Percentiles rank a stretch among this genome's conserved stretches.
Evolutionary conservation across 306 rosid species (phyloP).

Genomic region (Abrus pulchellus): DNA sequence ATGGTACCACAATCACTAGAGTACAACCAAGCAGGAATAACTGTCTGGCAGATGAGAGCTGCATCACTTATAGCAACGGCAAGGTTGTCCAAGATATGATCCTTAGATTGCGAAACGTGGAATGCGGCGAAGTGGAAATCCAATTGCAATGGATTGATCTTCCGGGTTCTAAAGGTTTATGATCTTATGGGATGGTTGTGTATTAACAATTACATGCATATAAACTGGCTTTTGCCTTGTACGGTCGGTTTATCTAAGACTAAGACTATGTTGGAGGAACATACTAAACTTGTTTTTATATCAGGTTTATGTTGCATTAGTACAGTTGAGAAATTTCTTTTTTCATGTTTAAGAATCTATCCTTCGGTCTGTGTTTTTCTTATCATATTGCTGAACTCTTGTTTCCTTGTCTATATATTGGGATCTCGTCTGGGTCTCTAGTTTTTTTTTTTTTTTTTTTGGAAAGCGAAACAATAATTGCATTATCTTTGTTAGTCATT

Average conservation of each 20-base stretch:
- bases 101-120: conserved; percentile 87
- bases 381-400: not conserved
- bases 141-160: conserved; percentile 90
- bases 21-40: conserved; percentile 69
- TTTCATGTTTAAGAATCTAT: not conserved
- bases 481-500: not conserved
- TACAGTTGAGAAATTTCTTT: conserved; percentile 6
- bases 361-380: conserved; percentile 11
- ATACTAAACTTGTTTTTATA: conserved; percentile 33
- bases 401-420: not conserved
- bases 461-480: not conserved
- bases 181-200: conserved; percentile 24
- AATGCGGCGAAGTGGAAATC: conserved; percentile 90
- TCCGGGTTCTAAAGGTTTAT: conserved; percentile 78
- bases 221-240: conserved; percentile 29
- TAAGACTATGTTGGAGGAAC: conserved; percentile 5
- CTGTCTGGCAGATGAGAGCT: conserved; percentile 83
- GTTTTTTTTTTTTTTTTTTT: not conserved
- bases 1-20: conserved; percentile 69
- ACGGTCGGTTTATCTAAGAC: conserved; percentile 29
- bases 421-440: not conserved
- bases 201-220: conserved; percentile 15
- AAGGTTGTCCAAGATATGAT: conserved; percentile 78
- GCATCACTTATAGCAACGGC: conserved; percentile 61
- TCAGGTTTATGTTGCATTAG: conserved; percentile 28